Evolutionary conservation across 495 filamentous ascomycete species (phyloP).

Genomic region (Hyaloscypha finlandica): DNA sequence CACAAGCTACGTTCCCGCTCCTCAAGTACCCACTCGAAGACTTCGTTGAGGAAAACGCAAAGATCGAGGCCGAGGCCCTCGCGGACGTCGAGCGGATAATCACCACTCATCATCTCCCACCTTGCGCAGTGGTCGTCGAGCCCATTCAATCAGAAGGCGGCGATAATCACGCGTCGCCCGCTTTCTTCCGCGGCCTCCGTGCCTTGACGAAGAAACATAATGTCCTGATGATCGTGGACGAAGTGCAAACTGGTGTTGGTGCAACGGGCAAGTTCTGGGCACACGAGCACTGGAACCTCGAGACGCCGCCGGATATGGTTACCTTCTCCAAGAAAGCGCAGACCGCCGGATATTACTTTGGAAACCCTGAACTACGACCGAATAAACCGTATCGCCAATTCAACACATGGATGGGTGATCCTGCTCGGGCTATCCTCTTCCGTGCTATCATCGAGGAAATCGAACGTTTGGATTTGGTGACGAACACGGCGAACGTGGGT

Average conservation of each 20-base stretch:
- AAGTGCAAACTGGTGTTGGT: slow-evolving; percentile 97
- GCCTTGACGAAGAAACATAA: slow-evolving; percentile 82
- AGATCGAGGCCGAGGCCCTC: slow-evolving; percentile 82
- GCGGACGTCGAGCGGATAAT: slow-evolving; percentile 88
- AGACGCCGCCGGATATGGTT: slow-evolving; percentile 91
- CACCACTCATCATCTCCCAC: slow-evolving; percentile 80
- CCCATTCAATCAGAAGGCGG: slow-evolving; percentile 98
- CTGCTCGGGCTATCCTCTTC: slow-evolving; percentile 86
- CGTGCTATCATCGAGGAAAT: slow-evolving; percentile 90
- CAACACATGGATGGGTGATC: slow-evolving; percentile 99
- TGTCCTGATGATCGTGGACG: slow-evolving; percentile 94
- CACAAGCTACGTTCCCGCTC: slow-evolving; percentile 86
- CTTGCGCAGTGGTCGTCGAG: slow-evolving; percentile 87
- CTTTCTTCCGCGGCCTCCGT: slow-evolving; percentile 89
- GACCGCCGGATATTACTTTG: slow-evolving; percentile 96
- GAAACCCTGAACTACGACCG: slow-evolving; percentile 82
- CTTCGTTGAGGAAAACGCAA: slow-evolving; percentile 77
- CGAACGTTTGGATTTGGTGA: slow-evolving; percentile 74
- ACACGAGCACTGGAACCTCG: slow-evolving; percentile 93
- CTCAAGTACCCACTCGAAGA: slow-evolving; percentile 91
- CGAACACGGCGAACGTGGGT: slow-evolving; percentile 78
- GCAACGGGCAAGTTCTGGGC: slow-evolving; percentile 98
- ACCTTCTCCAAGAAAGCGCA: slow-evolving; percentile 99
- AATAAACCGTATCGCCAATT: slow-evolving; percentile 99
- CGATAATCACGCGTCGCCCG: slow-evolving; percentile 95